A percentile compares a stretch with the other conserved stretches of the same genome.
Evolutionary conservation across 202 grass and related monocot species (phyloP).

Genomic region (Carex sylvatica): DNA sequence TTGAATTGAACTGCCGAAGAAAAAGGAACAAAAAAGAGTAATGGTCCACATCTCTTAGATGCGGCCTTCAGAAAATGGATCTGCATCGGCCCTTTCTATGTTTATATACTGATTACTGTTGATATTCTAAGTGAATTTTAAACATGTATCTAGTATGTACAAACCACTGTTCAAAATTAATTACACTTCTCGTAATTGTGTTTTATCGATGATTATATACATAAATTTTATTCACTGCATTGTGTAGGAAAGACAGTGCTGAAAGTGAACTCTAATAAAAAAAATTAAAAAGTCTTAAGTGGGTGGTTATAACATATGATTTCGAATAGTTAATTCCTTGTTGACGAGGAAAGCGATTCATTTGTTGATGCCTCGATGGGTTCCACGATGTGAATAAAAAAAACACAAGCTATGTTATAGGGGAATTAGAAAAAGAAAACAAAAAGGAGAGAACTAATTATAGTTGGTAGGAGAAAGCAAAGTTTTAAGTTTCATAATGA

Average conservation of each 20-base stretch:
- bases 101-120: neutral
- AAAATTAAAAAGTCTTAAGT: neutral
- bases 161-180: neutral
- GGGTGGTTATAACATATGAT: neutral
- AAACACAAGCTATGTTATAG: neutral
- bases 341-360: neutral
- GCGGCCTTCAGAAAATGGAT: too few species aligned
- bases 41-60: too few species aligned
- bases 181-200: neutral
- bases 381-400: constrained; percentile 6
- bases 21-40: too few species aligned
- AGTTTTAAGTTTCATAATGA: neutral
- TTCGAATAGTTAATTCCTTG: neutral
- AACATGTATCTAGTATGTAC: too few species aligned
- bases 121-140: too few species aligned
- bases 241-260: neutral
- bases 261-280: neutral
- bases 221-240: neutral
- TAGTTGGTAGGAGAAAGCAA: neutral
- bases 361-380: neutral
- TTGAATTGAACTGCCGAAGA: too few species aligned
- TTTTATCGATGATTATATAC: neutral
- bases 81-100: neutral
- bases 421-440: neutral
- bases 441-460: neutral